phyloP scores from a whole-genome alignment of 441 rosid genomes.

The Populus hybrid region DNA sequence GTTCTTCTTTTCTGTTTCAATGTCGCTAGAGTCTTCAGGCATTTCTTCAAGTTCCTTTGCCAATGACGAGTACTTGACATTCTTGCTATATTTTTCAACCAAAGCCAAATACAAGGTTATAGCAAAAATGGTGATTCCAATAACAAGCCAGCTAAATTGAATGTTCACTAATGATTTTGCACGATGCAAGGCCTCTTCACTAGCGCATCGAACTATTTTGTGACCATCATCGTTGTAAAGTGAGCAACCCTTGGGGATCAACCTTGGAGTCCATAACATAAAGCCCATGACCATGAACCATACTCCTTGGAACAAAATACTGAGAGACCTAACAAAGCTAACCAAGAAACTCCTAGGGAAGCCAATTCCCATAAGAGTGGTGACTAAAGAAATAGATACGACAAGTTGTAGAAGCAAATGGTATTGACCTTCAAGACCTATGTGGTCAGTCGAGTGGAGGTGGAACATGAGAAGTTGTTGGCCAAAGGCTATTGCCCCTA shows the following conservation, averaged over 20 bases:
- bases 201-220: conserved; percentile 49
- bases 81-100: conserved; percentile 25
- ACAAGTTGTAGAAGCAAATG: conserved; percentile 57
- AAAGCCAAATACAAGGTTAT: conserved; percentile 40
- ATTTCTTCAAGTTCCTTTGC: conserved; percentile 9
- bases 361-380: conserved; percentile 55
- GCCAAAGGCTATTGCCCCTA: conserved; percentile 55
- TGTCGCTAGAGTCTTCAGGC: not conserved
- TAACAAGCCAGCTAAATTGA: conserved; percentile 51
- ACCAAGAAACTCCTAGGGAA: conserved; percentile 57
- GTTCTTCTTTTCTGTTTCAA: conserved; percentile 1
- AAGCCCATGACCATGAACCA: conserved; percentile 66
- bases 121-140: conserved; percentile 37
- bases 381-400: conserved; percentile 41
- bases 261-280: conserved; percentile 70
- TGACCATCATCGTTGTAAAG: conserved; percentile 57
- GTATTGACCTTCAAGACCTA: conserved; percentile 74
- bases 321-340: conserved; percentile 57
- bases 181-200: conserved; percentile 46
- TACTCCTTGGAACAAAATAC: conserved; percentile 60
- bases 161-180: conserved; percentile 65
- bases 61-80: not conserved
- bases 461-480: conserved; percentile 64
- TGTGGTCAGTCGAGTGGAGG: conserved; percentile 74
- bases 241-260: conserved; percentile 57